Base-by-base conservation (phyloP, 164 flowering plant genomes). In the Echeveria elegans region DNA sequence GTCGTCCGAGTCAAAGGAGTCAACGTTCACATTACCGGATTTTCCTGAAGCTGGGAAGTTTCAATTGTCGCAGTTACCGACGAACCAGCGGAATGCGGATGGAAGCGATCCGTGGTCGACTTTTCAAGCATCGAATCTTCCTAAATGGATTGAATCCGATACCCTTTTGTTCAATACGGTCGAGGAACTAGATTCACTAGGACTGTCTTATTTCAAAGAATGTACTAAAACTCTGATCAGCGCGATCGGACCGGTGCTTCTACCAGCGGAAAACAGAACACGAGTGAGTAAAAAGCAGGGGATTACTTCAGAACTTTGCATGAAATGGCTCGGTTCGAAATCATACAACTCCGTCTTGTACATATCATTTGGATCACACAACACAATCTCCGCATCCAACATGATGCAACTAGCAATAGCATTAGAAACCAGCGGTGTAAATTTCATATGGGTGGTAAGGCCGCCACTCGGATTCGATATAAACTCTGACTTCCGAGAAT, bases 361-460 rank as follows among this genome's bases (percentile, higher is more conserved):
- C 72, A 48, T 86, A 2, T 82, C 82, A 0, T 88, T 88, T 40
- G 90, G 90, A 10, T 86, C 90, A 10, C 75, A 76, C 59, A 77
- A 79, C 18, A 43, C 47, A 15, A 43, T 43, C 15, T 43, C 80
- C 75, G 63, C 77, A 0, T 68, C 80, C 0, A 84, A 86, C 26
- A 83, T 82, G 84, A 78, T 73, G 79, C 69, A 81, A 23, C 45
- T 88, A 59, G 94, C 85, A 0, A 69, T n/a, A 66, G 94, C 82
- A 0, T 66, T 88, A 69, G 94, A 88, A 60, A 66, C 43, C 0
- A 77, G 82, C 41, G 80, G 76, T 11, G 68, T 23, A 40, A 74
- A 68, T 11, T 88, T 86, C 78, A 79, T 61, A 43, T 69, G 66
- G 66, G 83, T 77, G 0, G 75, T 80, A 1, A 66, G 79, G 73